Base-by-base conservation (phyloP, 768 basidiomycete species). In the Rhodotorula taiwanensis region DNA sequence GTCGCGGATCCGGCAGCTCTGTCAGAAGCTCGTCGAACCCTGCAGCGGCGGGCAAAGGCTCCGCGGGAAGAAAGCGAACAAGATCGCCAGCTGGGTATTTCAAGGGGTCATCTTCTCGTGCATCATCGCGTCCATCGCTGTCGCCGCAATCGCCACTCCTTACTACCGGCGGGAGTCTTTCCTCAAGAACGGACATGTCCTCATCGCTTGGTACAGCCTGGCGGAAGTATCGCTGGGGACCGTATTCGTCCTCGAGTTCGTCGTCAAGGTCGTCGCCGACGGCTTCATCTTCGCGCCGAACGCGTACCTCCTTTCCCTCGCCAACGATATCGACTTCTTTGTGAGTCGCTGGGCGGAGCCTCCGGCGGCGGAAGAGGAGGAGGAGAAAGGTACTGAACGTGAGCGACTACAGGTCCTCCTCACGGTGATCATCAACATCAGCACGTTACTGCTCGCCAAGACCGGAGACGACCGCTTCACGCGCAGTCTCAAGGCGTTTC, bases 211-310 rank as follows among this genome's bases (percentile, higher is more conserved):
- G 94, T 97, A 91, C 75, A 86, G 88, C 72, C 77, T 93, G 55
- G 82, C 85, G 6, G 91, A 95, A 73, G 78, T 81, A 0, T 77
- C 81, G 0, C 86, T 95, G 60, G 86, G 85, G 0, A 76, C 86
- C 67, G 76, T 80, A 25, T 69, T 70, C 59, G 20, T 70, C n/a
- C 67, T 84, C 59, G 94, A 98, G 73, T 91, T 92, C 71, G 56
- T 86, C 66, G 84, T 95, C 83, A 97, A 97, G 76, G 77, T 92
- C 74, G 78, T 90, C 51, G 94, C 94, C 2, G 94, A 98, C 72
- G 94, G 94, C 0, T 87, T 94, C 75, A 72, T 87, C 20, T 91
- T 92, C 77, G 85, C 88, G 0, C 91, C 91, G 0, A 92, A 92
- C 70, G 90, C 91, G 0, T 97, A 98, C 73, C 75, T 95, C 33